Base-by-base conservation (phyloP, 345 rosid genomes). In the Pugionium cornutum region DNA sequence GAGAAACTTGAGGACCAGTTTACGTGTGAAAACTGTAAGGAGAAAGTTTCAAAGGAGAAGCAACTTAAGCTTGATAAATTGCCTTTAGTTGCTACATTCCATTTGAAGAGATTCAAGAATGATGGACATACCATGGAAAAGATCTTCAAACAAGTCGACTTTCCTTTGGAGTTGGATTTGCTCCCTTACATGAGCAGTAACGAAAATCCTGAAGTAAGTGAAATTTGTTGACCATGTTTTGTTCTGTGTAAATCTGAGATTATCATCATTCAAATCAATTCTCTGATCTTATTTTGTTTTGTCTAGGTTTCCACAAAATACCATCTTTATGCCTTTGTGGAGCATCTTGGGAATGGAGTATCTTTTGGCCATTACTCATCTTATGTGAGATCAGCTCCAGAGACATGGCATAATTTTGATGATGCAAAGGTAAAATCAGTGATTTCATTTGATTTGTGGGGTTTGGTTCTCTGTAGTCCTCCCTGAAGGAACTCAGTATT, bases 61-160 rank as follows among this genome's bases (percentile, higher is more conserved):
- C 95, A 86, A 59, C 89, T 95, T 68, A 66, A 79, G 80, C 74
- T 95, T 66, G 92, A 85, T 41, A 80, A 72, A 69, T 82, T 77
- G 36, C 95, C 99, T 42, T 42, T 69, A 41, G 75, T 91, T 77
- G 91, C 86, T 46, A 73, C 86, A 67, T 81, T 95, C 60, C 95
- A 87, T 75, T 76, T 95, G 60, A 95, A 95, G 79, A 86, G 96
- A 75, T 95, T 95, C 82, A 91, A 91, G 75, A 80, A 62, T 49
- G 84, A 83, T 73, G 96, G 94, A n/a, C 27, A 34, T 8, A 75
- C 6, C 58, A 76, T 87, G 73, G 86, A 82, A 70, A 95, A 95
- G 82, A 83, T 89, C 48, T 83, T 73, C 66, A 86, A 95, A 49
- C 95, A 77, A 59, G 83, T 95, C n/a, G 53, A 56, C 52, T 83